Evolutionary conservation across 495 filamentous ascomycete species (phyloP), one percentile per base, ranked within the genome.

Genomic region (Daldinia caldariorum): DNA sequence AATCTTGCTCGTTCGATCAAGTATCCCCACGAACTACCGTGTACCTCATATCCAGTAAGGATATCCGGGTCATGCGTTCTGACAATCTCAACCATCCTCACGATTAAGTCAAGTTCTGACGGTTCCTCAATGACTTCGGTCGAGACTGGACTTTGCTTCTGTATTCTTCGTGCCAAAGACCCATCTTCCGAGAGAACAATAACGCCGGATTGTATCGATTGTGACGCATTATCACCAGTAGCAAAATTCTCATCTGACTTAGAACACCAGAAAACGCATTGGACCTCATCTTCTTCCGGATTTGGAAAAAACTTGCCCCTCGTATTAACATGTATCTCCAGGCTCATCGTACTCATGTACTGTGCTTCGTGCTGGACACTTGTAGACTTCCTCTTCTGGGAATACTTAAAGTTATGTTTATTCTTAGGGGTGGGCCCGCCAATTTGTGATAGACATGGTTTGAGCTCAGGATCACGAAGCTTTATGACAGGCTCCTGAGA

Each of bases 241-340:
- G 66, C 84, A 70, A 64, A 67, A 76, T 77, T 69, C 60, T 91
- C 90, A 66, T 95, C 90, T 1, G 90, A 90, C 70, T 93, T 88
- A 7, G 97, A 77, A 77, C 91, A 92, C 94, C 94, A 99, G 72
- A 97, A 97, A 31, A 98, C 83, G 74, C 90, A 92, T 57, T 87
- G 83, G n/a, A 99, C 89, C 71, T 94, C 93, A 76, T 99, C 95
- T 65, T 94, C 84, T 60, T 92, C 91, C 2, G 95, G 95, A 75
- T 98, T 91, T 7, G 96, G 93, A 26, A 91, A 85, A 31, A 97
- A 82, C 57, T 85, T 86, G 14, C 88, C 93, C 47, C 93, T 85
- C 6, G 91, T 97, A 76, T 97, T 97, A 61, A 96, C 91, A 77
- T 99, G 95, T n/a, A 98, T 77, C 75, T 99, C 95, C 6, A 99